phyloP scores from a whole-genome alignment of 352 stramenopile genomes.

The Pythium rishiriense region DNA sequence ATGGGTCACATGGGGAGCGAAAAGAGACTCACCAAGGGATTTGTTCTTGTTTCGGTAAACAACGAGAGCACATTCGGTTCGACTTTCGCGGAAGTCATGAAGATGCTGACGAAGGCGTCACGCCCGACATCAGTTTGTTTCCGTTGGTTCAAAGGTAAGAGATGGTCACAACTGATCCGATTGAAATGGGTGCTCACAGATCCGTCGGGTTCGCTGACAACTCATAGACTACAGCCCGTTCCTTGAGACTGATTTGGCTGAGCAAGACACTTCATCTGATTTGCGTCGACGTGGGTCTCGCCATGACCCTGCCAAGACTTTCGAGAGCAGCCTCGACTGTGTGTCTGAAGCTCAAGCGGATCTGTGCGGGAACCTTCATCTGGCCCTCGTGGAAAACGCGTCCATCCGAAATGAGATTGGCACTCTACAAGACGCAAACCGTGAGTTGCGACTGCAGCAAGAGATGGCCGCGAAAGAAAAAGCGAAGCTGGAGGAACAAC shows the following conservation, averaged over 20 bases:
- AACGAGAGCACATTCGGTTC: conserved; percentile 74
- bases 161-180: background rate
- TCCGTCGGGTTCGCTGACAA: background rate
- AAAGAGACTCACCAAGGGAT: conserved; percentile 67
- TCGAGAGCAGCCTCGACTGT: conserved; percentile 56
- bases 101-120: conserved; percentile 53
- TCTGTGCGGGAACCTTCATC: conserved; percentile 58
- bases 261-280: conserved; percentile 30
- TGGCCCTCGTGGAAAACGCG: conserved; percentile 75
- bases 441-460: conserved; percentile 40
- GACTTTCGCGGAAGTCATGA: conserved; percentile 53
- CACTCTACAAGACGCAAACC: conserved; percentile 50
- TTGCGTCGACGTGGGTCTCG: conserved; percentile 17
- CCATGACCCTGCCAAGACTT: conserved; percentile 32
- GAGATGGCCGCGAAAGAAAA: conserved; percentile 35
- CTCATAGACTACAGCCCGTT: conserved; percentile 70
- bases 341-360: conserved; percentile 61
- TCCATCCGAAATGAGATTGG: conserved; percentile 71
- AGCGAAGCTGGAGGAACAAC: conserved; percentile 29
- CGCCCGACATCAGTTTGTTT: conserved; percentile 73
- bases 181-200: background rate
- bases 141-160: conserved; percentile 68
- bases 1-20: conserved; percentile 40
- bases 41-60: conserved; percentile 77
- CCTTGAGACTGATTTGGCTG: conserved; percentile 54